Percentiles rank a stretch among this genome's conserved stretches.
Conservation (phyloP, 306 rosid species). For the Abrus pulchellus region DNA sequence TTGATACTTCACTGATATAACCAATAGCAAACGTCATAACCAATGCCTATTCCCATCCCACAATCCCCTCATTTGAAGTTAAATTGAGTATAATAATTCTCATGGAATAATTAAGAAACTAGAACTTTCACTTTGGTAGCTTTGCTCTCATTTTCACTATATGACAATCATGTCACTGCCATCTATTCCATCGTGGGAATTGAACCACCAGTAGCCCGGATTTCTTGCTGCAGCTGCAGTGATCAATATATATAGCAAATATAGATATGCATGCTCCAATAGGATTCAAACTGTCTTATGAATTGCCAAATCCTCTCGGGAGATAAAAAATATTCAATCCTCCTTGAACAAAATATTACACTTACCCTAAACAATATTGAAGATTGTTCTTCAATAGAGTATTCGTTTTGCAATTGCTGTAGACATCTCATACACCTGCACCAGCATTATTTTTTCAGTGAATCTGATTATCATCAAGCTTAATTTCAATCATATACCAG, state of each 20-base stretch:
- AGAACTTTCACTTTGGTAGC: background rate
- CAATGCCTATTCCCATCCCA: slow-evolving; percentile 9
- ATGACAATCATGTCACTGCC: background rate
- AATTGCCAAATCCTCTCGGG: background rate
- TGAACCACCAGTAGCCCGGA: slow-evolving; percentile 65
- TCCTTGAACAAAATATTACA: slow-evolving; percentile 4
- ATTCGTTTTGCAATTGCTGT: slow-evolving; percentile 65
- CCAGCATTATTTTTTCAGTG: background rate
- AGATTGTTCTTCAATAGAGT: slow-evolving; percentile 61
- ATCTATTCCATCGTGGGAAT: slow-evolving; percentile 55
- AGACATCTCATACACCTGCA: slow-evolving; percentile 69
- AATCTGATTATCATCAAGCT: background rate
- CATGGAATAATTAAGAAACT: slow-evolving; percentile 6
- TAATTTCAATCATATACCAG: background rate
- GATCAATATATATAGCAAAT: slow-evolving; percentile 6
- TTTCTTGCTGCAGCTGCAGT: slow-evolving; percentile 65
- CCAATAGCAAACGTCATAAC: no score
- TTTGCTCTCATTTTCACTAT: background rate
- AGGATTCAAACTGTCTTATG: background rate
- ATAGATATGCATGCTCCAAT: background rate
- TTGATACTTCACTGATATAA: background rate
- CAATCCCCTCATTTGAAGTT: background rate
- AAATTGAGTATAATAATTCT: background rate
- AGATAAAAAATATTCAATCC: background rate
- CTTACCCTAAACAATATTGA: slow-evolving; percentile 63